Base-by-base conservation (phyloP, 2,329 filamentous ascomycete species). In the Gyromitra esculenta region DNA sequence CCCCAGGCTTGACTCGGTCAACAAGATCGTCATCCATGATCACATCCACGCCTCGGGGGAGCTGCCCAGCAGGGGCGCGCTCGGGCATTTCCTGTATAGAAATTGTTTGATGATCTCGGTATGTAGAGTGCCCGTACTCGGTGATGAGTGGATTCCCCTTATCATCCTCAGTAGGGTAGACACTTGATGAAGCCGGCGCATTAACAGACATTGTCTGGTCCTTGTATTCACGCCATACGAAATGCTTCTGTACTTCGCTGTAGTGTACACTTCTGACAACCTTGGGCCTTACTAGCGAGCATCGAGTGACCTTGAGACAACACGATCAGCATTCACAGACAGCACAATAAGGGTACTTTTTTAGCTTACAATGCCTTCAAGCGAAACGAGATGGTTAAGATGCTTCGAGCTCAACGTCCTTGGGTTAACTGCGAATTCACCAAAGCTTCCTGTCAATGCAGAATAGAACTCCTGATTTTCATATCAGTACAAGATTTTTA, bases 41-140 rank as follows among this genome's bases (percentile, higher is more conserved):
- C 13, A 98, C 94, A 84, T 99, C 96, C 18, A 99, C 96, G 72
- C 95, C 94, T 69, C 96, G 91, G 76, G 96, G 96, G 79, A 99
- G 88, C 86, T 98, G 96, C 68, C 96, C 96, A 75, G 96, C 95
- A 69, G 96, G 96, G 1, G 96, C 96, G 81, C 95, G 88, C 84
- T 99, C 96, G 0, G 96, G 96, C 96, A 99, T 99, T 86, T 99
- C 96, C 85, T 99, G 96, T 80, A 99, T 97, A 0, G 95, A 97
- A 76, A 99, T 93, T 15, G 93, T 97, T 84, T 99, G 96, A 83
- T 99, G 96, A 83, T 99, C 96, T 82, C 95, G 89, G 85, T 97
- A 99, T 65, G 92, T 96, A 83, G 91, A 96, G 85, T 96, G 95
- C 31, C 96, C 96, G 83, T 98, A 99, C 83, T 99, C 96, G 2